Base-by-base conservation (phyloP, 495 filamentous ascomycete genomes). In the Trichoderma reesei region DNA sequence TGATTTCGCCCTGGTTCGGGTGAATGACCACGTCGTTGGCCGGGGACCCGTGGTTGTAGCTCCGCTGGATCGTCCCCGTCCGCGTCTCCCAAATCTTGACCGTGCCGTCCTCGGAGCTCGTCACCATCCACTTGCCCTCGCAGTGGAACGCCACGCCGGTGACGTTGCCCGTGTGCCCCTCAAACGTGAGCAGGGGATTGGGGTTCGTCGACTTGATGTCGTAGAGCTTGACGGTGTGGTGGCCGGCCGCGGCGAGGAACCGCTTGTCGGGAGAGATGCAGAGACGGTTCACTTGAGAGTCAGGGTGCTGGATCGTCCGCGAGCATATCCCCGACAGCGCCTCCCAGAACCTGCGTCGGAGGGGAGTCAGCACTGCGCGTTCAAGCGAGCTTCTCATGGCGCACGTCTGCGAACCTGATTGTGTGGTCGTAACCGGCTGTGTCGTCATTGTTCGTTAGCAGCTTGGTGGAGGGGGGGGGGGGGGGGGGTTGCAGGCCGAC, bases 111-210 rank as follows among this genome's bases (percentile, higher is more conserved):
- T 98, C 94, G 42, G 90, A 95, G 75, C 90, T 94, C 4, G 94
- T 98, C n/a, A 97, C 93, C 92, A 98, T 97, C 94, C 94, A 98
- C 76, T 98, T 98, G 11, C 92, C 92, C 72, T 98, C 94, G 70
- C 92, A 96, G 74, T 98, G 94, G 71, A 98, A 98, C 33, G 92
- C 94, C 34, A 98, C 88, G 4, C 95, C 94, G 0, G 94, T 98
- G 72, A 98, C 85, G 68, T 98, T 98, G 67, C 86, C 88, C 16
- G 91, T 95, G 73, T 98, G 94, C 60, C 94, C 94, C 65, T 97
- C 92, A 70, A 98, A 98, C 42, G 88, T 89, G 67, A 96, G 85
- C 4, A 97, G 82, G 0, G 93, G 90, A 64, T 91, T 92, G 2
- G 94, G 91, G 69, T 98, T 97, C 7, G 91, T 91, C 3, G 92